Base-by-base conservation (phyloP, 2,329 filamentous ascomycete genomes). In the Neofusicoccum kwambonambiense region DNA sequence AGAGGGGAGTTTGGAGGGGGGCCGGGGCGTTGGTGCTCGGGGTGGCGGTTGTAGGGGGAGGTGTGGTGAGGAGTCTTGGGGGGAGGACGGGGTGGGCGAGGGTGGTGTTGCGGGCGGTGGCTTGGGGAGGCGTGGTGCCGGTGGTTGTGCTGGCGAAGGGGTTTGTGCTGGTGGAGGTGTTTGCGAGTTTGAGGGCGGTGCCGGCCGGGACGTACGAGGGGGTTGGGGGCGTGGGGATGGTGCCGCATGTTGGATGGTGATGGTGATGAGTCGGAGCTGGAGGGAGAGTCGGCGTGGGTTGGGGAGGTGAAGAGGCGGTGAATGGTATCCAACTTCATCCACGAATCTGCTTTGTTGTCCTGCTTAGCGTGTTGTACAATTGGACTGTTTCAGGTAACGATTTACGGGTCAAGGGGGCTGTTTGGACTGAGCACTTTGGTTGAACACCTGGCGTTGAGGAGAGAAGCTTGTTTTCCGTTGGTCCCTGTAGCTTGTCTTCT, bases 1-100 rank as follows among this genome's bases (percentile, higher is more conserved):
- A 13, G 42, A n/a, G 19, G 35, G 52, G 19, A 47, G 19, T 70
- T 2, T 75, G 73, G 74, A 65, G 61, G 19, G 42, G 13, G 2
- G 56, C 22, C 2, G 56, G 35, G 15, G 19, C 8, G 5, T 15
- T 42, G 19, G 4, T 58, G 35, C 6, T 58, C 3, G 19, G 17
- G 54, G 17, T n/a, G 5, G 39, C 39, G 19, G 13, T 45, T 31
- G 27, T 31, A 1, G 19, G 17, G 12, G 37, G 52, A 31, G 37
- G 35, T 0, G 35, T 19, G 34, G 12, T 27, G 34, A 12, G 19
- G 19, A 19, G 19, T 19, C 2, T 1, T 19, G 19, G 19, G 19
- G 19, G 19, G 19, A 19, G 34, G 35, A 44, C 42, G 22, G 37
- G 39, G 2, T 8, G 7, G 12, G 15, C 4, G 12, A 41, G 27